phyloP scores from a whole-genome alignment of 2,329 filamentous ascomycete genomes.

The Curvularia sp. region DNA sequence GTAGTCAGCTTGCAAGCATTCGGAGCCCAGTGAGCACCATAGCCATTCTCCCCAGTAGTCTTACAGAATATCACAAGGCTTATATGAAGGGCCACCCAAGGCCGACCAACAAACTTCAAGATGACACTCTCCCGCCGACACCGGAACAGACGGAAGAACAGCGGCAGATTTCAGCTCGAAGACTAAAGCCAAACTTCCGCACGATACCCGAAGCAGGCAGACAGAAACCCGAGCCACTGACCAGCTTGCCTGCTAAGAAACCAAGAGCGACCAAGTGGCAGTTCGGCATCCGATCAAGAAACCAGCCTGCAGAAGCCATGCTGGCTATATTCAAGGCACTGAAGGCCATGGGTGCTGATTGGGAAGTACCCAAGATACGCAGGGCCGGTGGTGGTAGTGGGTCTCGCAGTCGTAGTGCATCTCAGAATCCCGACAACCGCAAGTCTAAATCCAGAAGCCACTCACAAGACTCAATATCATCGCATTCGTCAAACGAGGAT shows the following conservation, averaged over 20 bases:
- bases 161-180: slow-evolving; percentile 79
- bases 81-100: slow-evolving; percentile 75
- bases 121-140: slow-evolving; percentile 49
- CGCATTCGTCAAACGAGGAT: slow-evolving; percentile 39
- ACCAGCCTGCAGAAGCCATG: slow-evolving; percentile 92
- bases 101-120: slow-evolving; percentile 30
- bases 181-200: slow-evolving; percentile 84
- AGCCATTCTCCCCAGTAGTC: slow-evolving; percentile 86
- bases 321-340: slow-evolving; percentile 94
- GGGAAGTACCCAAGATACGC: slow-evolving; percentile 66
- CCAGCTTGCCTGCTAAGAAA: slow-evolving; percentile 69
- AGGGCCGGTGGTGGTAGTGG: slow-evolving; percentile 52
- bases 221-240: slow-evolving; percentile 63
- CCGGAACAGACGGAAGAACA: slow-evolving; percentile 61
- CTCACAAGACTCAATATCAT: slow-evolving; percentile 44
- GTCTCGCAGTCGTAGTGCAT: slow-evolving; percentile 44
- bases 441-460: slow-evolving; percentile 46
- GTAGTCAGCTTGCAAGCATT: slow-evolving; percentile 48
- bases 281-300: slow-evolving; percentile 94
- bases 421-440: slow-evolving; percentile 34
- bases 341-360: slow-evolving; percentile 84
- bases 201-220: slow-evolving; percentile 66
- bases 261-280: slow-evolving; percentile 90
- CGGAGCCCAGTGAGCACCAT: slow-evolving; percentile 74
- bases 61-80: slow-evolving; percentile 89